Evolutionary conservation across 1,284 basidiomycete species (phyloP), one percentile per base, ranked within the genome.

Genomic region (Papiliotrema terrestris): DNA sequence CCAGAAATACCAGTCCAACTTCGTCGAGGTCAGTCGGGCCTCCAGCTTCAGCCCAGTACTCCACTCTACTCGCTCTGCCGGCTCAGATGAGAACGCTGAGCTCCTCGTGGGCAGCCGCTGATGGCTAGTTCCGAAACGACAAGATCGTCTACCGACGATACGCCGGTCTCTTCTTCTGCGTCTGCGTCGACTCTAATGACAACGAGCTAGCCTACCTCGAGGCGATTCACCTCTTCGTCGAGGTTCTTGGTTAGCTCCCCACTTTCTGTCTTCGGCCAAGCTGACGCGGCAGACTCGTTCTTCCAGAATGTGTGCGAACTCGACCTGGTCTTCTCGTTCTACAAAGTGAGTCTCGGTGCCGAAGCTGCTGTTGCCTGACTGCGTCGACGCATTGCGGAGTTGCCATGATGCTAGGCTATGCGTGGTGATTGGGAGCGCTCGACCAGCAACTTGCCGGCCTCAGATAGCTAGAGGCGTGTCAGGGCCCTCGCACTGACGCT

Each of bases 1-100:
- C 76, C 94, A 97, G 80, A 97, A 97, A 77, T 95, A 97, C 65
- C 96, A 98, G 76, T 95, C 91, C 55, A 98, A 98, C 77, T 98
- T 98, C 72, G 94, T 98, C 49, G 95, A 98, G 83, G 94, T 95
- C 62, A 54, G 84, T 65, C 6, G 11, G n/a, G 23, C 45, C 37
- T 39, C 6, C 6, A 32, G 39, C 35, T n/a, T 13, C 6, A n/a
- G 19, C 54, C 32, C 11, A 51, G 56, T 17, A 14, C 39, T 11
- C 48, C 15, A 37, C 20, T 49, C 23, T 19, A 29, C 25, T 35
- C 32, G 51, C 45, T 32, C 25, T 26, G 8, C 20, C 39, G 2
- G 29, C 29, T 53, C 32, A 25, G n/a, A 32, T 35, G 20, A 26
- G 22, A 26, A 2, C 8, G 3, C 38, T 22, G 25, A 32, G 6